A percentile compares a stretch with the other conserved stretches of the same genome.
Conservation (phyloP, 2,329 filamentous ascomycete genomes). For the Fusarium humuli region DNA sequence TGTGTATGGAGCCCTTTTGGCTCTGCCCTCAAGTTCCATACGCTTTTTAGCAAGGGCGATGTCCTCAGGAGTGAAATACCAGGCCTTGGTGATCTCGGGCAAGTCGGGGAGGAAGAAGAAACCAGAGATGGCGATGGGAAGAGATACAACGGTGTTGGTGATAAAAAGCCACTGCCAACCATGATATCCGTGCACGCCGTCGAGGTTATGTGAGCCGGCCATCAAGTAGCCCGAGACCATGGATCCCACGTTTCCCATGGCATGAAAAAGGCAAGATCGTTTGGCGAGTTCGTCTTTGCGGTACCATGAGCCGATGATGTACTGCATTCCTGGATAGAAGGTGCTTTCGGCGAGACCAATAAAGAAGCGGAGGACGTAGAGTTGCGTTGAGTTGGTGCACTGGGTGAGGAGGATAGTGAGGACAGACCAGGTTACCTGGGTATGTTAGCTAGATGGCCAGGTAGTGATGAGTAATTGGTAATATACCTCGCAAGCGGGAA, state of each 20-base stretch:
- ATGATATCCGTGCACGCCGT: constrained; percentile 58
- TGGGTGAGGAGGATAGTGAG: constrained; percentile 46
- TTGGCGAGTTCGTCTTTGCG: constrained; percentile 57
- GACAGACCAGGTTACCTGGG: constrained; percentile 47
- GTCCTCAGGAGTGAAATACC: constrained; percentile 47
- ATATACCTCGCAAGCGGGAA: constrained; percentile 52
- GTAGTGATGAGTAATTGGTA: rapidly evolving
- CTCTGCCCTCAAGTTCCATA: constrained; percentile 58
- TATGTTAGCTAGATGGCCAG: neutral
- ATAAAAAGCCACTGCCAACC: constrained; percentile 60
- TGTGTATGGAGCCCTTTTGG: constrained; percentile 55
- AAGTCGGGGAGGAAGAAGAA: constrained; percentile 50
- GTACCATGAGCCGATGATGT: constrained; percentile 59
- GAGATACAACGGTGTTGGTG: constrained; percentile 52
- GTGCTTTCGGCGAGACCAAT: constrained; percentile 56
- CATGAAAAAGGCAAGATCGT: constrained; percentile 57
- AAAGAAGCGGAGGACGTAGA: constrained; percentile 58
- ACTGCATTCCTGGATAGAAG: constrained; percentile 55
- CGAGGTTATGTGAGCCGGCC: constrained; percentile 55
- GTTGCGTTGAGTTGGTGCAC: constrained; percentile 50
- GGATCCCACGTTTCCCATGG: constrained; percentile 46
- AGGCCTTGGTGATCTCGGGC: constrained; percentile 45
- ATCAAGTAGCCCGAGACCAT: constrained; percentile 51
- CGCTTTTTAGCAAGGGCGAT: constrained; percentile 46
- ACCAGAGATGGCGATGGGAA: constrained; percentile 49